phyloP scores from a whole-genome alignment of 2,329 filamentous ascomycete genomes.

The Venturia pyrina region DNA sequence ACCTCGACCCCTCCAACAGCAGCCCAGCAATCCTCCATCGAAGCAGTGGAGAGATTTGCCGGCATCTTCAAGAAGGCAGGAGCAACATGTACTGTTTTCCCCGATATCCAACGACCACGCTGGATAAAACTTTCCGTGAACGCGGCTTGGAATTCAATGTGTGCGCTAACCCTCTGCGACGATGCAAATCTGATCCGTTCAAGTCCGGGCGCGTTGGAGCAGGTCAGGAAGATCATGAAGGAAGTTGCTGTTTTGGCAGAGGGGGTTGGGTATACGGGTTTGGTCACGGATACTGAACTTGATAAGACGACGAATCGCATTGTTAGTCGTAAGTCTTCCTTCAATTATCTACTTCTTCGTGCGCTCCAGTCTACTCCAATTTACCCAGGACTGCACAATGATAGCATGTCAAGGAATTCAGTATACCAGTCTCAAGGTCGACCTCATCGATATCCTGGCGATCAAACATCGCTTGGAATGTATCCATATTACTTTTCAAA shows the following conservation, averaged over 20 bases:
- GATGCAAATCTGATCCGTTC: conserved; percentile 41
- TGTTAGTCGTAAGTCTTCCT: conserved; percentile 21
- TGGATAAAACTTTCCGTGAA: conserved; percentile 55
- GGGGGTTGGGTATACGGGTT: conserved; percentile 28
- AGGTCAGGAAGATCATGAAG: conserved; percentile 34
- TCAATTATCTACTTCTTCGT: no score
- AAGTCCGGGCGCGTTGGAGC: conserved; percentile 27
- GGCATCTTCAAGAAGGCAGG: conserved; percentile 34
- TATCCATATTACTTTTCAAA: no score
- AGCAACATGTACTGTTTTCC: conserved; percentile 38
- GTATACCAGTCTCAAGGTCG: no score
- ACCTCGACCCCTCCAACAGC: conserved; percentile 24
- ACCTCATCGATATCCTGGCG: no score
- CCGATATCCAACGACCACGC: conserved; percentile 46
- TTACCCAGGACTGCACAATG: no score
- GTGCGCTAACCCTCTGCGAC: conserved; percentile 44
- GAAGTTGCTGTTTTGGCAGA: conserved; percentile 35
- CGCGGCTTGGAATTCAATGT: conserved; percentile 51
- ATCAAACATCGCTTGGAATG: no score
- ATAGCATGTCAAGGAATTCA: no score
- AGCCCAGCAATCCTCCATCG: conserved; percentile 12
- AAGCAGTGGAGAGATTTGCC: conserved; percentile 27
- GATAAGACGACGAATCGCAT: conserved; percentile 29
- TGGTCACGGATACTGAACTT: conserved; percentile 27
- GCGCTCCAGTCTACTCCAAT: no score